Percentiles rank a stretch among this genome's conserved stretches.
Evolutionary conservation across 2,329 filamentous ascomycete genomes (phyloP).

Genomic region (Clonostachys rosea): DNA sequence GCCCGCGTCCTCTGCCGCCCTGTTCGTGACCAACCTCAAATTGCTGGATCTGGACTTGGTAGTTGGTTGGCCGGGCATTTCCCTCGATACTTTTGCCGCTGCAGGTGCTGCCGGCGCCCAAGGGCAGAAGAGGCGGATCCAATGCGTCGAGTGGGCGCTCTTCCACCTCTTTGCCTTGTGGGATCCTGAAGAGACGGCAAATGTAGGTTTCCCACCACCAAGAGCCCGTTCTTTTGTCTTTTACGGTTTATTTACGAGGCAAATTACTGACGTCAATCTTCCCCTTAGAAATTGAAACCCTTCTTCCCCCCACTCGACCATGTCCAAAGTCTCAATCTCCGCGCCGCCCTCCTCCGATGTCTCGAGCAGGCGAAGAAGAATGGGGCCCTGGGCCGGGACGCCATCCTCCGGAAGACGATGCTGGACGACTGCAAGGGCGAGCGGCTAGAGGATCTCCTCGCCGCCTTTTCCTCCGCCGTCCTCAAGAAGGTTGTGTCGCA

Average conservation of each 20-base stretch:
- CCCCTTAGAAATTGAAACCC: constrained; percentile 72
- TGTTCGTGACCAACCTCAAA: constrained; percentile 77
- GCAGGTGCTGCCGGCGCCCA: constrained; percentile 55
- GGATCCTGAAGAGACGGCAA: constrained; percentile 71
- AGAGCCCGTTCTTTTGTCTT: neutral
- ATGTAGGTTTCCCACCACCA: constrained; percentile 42
- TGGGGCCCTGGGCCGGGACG: constrained; percentile 74
- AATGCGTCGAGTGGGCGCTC: constrained; percentile 85
- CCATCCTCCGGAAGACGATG: constrained; percentile 86
- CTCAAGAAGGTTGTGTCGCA: constrained; percentile 62
- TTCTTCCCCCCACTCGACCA: constrained; percentile 91
- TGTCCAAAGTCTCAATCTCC: constrained; percentile 84
- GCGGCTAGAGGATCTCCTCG: constrained; percentile 79
- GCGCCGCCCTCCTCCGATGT: constrained; percentile 74
- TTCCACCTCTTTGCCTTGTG: constrained; percentile 82
- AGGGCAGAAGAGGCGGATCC: constrained; percentile 78
- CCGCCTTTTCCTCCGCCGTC: constrained; percentile 78
- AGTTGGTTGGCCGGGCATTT: constrained; percentile 77
- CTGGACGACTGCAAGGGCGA: constrained; percentile 94
- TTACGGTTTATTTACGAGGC: neutral
- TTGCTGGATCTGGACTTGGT: constrained; percentile 74
- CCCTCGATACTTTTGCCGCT: constrained; percentile 59
- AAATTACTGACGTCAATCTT: constrained; percentile 3
- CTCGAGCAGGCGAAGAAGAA: constrained; percentile 86
- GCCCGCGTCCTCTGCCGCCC: constrained; percentile 14